Conservation (phyloP, 1,139 yeast species). For the Geotrichum siamense region DNA sequence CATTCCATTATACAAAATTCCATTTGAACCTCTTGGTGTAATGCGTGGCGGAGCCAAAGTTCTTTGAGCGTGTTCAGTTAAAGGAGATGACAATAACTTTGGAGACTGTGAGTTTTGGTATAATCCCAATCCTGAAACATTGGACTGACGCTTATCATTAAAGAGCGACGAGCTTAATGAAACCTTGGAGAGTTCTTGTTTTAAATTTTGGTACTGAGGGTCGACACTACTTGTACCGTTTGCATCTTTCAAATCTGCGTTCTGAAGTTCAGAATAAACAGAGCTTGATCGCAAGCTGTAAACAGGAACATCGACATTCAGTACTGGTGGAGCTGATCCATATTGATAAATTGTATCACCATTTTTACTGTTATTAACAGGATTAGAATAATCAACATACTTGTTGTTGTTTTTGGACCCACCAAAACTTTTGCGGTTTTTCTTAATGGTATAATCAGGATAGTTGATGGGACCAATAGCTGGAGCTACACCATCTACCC, state of each 20-base stretch:
- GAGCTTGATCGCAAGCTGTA: constrained; percentile 16
- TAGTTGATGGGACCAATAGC: no score
- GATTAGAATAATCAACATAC: no score
- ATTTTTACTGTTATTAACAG: neutral
- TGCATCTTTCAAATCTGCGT: neutral
- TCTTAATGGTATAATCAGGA: neutral
- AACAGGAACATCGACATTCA: constrained; percentile 14
- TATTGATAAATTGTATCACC: constrained; percentile 2
- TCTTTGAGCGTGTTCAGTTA: no score
- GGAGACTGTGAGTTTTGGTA: neutral
- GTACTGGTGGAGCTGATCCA: constrained; percentile 12
- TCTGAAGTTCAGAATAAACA: constrained; percentile 9
- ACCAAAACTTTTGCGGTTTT: neutral
- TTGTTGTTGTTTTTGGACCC: neutral
- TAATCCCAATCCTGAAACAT: neutral
- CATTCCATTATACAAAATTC: neutral
- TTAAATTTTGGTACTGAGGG: neutral
- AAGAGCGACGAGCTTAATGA: neutral
- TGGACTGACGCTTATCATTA: no score
- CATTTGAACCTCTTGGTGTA: neutral
- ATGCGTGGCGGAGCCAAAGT: no score
- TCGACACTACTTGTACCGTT: neutral
- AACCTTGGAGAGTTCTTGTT: neutral
- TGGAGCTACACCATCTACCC: no score
- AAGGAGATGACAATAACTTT: neutral